Conservation (phyloP, 345 rosid species). For the Gossypium sturtianum region DNA sequence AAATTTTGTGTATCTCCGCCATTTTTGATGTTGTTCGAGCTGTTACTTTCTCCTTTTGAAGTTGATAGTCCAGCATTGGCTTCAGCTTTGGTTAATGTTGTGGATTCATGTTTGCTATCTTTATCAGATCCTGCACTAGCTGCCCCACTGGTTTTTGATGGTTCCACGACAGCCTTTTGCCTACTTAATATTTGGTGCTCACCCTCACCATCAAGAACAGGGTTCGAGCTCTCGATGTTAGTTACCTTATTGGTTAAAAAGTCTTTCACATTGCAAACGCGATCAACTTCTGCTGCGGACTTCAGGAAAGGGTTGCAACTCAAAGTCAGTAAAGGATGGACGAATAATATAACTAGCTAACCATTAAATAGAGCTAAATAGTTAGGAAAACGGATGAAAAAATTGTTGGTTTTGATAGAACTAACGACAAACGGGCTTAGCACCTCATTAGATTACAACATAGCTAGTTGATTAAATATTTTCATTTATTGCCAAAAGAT, state of each 20-base stretch:
- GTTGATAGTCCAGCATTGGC: not conserved
- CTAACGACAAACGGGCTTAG: not conserved
- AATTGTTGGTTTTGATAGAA: not conserved
- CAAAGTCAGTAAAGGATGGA: slow-evolving; percentile 13
- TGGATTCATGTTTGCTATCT: slow-evolving; percentile 4
- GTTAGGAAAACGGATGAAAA: not conserved
- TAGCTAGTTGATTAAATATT: not conserved
- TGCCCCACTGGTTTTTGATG: not conserved
- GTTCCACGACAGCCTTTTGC: slow-evolving; percentile 7
- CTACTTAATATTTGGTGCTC: not conserved
- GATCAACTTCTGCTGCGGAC: slow-evolving; percentile 8
- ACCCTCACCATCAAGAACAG: not conserved
- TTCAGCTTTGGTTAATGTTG: slow-evolving; percentile 4
- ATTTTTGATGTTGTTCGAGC: not conserved
- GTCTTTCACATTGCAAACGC: not conserved
- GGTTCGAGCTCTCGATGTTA: slow-evolving; percentile 4
- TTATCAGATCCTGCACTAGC: not conserved
- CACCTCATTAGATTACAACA: not conserved
- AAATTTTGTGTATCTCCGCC: slow-evolving; percentile 1
- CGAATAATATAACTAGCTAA: not conserved
- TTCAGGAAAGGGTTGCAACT: slow-evolving; percentile 18
- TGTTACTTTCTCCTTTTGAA: not conserved
- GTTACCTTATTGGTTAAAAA: not conserved
- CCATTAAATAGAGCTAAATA: not conserved
- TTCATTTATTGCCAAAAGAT: not conserved